These are phyloP conservation scores for Boletellus sp. DNA, from an alignment of 1,284 basidiomycete genomes.

Conservation along the genomic window DNA sequence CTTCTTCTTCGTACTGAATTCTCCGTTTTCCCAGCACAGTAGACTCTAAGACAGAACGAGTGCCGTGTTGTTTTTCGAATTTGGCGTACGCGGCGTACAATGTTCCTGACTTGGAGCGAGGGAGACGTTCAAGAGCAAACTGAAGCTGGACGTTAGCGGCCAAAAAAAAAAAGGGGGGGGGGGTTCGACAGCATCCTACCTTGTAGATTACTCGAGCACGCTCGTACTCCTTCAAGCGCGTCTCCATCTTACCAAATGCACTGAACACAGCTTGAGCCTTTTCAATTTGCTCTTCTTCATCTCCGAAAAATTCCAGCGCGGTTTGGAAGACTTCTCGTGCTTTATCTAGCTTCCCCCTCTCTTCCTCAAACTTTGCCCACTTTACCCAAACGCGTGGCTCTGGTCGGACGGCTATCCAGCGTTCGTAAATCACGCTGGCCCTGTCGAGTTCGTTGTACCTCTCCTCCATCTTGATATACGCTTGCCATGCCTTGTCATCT, in stretches of 20 bases:
- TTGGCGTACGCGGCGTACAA: conserved; percentile 91
- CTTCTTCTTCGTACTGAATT: conserved; percentile 96
- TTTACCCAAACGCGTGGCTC: conserved; percentile 96
- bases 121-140: conserved; percentile 91
- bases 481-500: conserved; percentile 98
- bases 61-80: conserved; percentile 98
- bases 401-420: conserved; percentile 91
- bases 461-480: conserved; percentile 96
- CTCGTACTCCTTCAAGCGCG: conserved; percentile 91
- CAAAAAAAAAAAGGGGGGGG: neutral
- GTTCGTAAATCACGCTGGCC: conserved; percentile 90
- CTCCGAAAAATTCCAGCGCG: conserved; percentile 94
- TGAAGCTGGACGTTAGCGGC: conserved; percentile 28
- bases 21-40: conserved; percentile 95
- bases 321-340: conserved; percentile 96
- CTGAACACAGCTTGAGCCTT: conserved; percentile 96
- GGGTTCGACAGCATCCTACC: conserved; percentile 43
- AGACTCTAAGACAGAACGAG: conserved; percentile 82
- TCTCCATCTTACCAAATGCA: conserved; percentile 98
- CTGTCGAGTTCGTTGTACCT: conserved; percentile 90
- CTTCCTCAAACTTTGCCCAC: conserved; percentile 97
- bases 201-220: conserved; percentile 97
- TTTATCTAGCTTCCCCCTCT: conserved; percentile 82
- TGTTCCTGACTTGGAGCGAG: conserved; percentile 83
- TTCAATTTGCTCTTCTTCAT: conserved; percentile 95